Percentiles rank a stretch among this genome's conserved stretches.
phyloP scores from a whole-genome alignment of 1,139 yeast species.

The Suhomyces bokatorum region DNA sequence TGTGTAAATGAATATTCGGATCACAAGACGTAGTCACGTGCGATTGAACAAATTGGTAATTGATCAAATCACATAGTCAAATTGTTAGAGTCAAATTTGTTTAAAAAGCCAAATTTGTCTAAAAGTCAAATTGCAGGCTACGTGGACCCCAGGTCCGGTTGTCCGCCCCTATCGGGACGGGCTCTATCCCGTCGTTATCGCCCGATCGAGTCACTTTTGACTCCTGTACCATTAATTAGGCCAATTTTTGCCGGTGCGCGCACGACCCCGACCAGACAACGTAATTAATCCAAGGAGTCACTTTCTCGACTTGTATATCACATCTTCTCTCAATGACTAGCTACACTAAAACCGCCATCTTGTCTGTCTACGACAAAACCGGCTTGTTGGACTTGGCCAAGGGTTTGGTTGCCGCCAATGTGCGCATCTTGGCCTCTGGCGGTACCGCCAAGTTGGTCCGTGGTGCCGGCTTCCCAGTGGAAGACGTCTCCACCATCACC shows the following conservation, averaged over 20 bases:
- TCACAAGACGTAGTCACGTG: constrained; percentile 3
- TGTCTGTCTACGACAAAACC: constrained; percentile 96
- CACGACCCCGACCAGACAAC: constrained; percentile 5
- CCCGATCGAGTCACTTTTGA: constrained; percentile 12
- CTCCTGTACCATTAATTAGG: constrained; percentile 4
- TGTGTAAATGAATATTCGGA: constrained; percentile 9
- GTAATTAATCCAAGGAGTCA: constrained; percentile 1
- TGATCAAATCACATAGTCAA: too few species aligned
- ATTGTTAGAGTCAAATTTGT: too few species aligned
- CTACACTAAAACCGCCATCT: constrained; percentile 80
- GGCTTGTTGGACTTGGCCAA: constrained; percentile 94
- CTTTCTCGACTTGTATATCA: background rate
- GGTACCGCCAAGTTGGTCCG: constrained; percentile 94
- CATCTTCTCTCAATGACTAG: constrained; percentile 25
- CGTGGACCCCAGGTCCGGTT: too few species aligned
- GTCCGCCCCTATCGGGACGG: background rate
- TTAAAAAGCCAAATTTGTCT: too few species aligned
- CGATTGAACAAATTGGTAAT: too few species aligned
- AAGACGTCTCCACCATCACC: constrained; percentile 90
- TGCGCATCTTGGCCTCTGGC: constrained; percentile 92
- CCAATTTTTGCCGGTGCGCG: constrained; percentile 4
- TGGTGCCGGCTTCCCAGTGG: constrained; percentile 98
- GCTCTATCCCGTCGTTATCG: background rate
- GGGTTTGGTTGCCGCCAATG: constrained; percentile 85
- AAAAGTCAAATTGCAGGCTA: too few species aligned